Conservation (phyloP, 148 eudicot species). For the Rhododendron simsii region DNA sequence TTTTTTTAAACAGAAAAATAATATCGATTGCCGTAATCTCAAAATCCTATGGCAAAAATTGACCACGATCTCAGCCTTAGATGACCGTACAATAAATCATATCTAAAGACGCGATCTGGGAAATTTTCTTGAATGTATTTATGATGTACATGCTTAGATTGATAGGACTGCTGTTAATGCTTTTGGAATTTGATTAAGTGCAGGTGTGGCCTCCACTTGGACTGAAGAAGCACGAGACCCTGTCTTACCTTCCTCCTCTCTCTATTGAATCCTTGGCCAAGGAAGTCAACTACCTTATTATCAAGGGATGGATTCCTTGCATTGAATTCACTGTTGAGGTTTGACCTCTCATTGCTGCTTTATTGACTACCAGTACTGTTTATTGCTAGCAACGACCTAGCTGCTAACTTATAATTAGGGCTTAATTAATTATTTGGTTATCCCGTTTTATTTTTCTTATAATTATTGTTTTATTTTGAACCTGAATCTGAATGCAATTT, state of each 20-base stretch:
- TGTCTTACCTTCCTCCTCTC: conserved; percentile 65
- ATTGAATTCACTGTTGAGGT: conserved; percentile 52
- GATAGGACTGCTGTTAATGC: background rate
- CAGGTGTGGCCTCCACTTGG: conserved; percentile 72
- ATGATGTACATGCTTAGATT: background rate
- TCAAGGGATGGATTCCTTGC: conserved; percentile 68
- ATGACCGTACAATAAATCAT: background rate
- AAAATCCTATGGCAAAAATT: background rate
- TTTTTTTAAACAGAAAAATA: background rate
- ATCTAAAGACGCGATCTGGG: background rate
- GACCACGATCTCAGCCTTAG: background rate
- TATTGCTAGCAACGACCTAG: background rate
- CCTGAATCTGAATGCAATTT: background rate
- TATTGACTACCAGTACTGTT: background rate
- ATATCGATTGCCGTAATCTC: background rate
- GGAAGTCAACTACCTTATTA: conserved; percentile 56
- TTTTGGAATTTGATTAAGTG: background rate
- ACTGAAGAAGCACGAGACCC: conserved; percentile 58
- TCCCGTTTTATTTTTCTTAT: background rate
- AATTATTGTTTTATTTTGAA: background rate
- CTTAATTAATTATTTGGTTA: background rate
- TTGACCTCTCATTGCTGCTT: background rate
- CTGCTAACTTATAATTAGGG: background rate
- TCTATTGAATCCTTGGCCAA: conserved; percentile 20
- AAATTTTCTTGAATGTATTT: background rate